A percentile compares a stretch with the other conserved stretches of the same genome.
phyloP scores from a whole-genome alignment of 306 rosid species.

The Aeschynomene evenia region DNA sequence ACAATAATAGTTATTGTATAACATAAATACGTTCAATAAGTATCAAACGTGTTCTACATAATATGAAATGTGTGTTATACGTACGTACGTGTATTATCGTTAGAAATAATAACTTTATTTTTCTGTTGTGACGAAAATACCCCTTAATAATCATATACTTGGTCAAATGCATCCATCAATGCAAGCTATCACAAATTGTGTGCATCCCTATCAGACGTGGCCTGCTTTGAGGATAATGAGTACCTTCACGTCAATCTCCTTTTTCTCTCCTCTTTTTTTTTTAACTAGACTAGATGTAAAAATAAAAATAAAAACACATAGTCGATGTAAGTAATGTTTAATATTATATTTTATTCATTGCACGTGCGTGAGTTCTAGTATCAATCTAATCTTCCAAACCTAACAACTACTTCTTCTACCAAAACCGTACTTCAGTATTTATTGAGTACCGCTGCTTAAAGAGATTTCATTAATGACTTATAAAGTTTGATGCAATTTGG shows the following conservation, averaged over 20 bases:
- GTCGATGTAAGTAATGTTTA: not conserved
- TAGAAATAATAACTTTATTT: slow-evolving; percentile 13
- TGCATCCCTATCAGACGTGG: not conserved
- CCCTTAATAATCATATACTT: not conserved
- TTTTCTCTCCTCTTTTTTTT: not conserved
- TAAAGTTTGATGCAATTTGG: not conserved
- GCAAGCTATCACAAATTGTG: not conserved
- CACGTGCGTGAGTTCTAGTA: too few relatives aligned
- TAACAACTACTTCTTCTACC: not conserved
- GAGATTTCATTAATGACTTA: not conserved
- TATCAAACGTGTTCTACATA: too few relatives aligned
- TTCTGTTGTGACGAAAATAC: not conserved
- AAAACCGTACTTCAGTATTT: not conserved
- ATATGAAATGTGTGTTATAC: too few relatives aligned
- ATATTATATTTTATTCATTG: not conserved
- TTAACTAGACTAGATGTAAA: too few relatives aligned
- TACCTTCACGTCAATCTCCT: slow-evolving; percentile 7
- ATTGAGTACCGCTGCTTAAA: not conserved
- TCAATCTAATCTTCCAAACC: not conserved
- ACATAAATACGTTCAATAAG: too few relatives aligned
- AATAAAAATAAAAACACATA: too few relatives aligned
- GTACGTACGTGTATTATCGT: too few relatives aligned
- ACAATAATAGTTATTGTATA: too few relatives aligned
- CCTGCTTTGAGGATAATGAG: not conserved
- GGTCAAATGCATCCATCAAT: slow-evolving; percentile 34